These are phyloP conservation scores for Taiozyma sp. DNA, from an alignment of 1,139 yeast genomes.

Conservation along the genomic window DNA sequence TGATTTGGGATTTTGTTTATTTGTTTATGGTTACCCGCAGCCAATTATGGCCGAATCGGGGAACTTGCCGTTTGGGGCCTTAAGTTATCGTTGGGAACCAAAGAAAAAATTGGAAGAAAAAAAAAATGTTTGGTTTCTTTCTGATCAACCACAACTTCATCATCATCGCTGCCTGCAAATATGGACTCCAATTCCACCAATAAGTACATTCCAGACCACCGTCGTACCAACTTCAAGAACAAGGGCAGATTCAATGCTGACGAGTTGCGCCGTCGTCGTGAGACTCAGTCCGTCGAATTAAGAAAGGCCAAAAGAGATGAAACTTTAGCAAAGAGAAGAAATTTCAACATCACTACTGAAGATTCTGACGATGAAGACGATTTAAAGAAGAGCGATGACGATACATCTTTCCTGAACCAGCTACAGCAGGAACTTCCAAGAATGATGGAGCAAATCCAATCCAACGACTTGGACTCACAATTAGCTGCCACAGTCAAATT, in stretches of 20 bases:
- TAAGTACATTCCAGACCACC: slow-evolving; percentile 93
- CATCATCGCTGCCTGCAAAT: slow-evolving; percentile 1
- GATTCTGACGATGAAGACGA: slow-evolving; percentile 44
- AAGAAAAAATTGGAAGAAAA: neutral
- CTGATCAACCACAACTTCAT: neutral
- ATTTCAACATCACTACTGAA: slow-evolving; percentile 45
- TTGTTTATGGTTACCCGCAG: slow-evolving; percentile 2
- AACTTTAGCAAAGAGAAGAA: slow-evolving; percentile 88
- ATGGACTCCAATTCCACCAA: slow-evolving; percentile 81
- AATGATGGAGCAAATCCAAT: slow-evolving; percentile 79
- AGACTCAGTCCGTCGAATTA: slow-evolving; percentile 93
- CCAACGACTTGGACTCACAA: slow-evolving; percentile 76
- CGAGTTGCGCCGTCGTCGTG: slow-evolving; percentile 96
- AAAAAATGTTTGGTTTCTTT: neutral
- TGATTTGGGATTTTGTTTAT: neutral
- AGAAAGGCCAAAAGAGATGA: slow-evolving; percentile 97
- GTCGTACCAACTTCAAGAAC: slow-evolving; percentile 95
- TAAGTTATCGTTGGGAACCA: neutral
- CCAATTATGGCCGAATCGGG: slow-evolving; percentile 2
- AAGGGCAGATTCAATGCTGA: slow-evolving; percentile 93
- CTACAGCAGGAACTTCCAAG: slow-evolving; percentile 76
- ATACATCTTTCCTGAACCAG: slow-evolving; percentile 36
- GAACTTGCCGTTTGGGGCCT: slow-evolving; percentile 6
- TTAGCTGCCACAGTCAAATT: slow-evolving; percentile 88
- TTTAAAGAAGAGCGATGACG: slow-evolving; percentile 32